Conservation (phyloP, 441 rosid genomes). For the Hura crepitans region DNA sequence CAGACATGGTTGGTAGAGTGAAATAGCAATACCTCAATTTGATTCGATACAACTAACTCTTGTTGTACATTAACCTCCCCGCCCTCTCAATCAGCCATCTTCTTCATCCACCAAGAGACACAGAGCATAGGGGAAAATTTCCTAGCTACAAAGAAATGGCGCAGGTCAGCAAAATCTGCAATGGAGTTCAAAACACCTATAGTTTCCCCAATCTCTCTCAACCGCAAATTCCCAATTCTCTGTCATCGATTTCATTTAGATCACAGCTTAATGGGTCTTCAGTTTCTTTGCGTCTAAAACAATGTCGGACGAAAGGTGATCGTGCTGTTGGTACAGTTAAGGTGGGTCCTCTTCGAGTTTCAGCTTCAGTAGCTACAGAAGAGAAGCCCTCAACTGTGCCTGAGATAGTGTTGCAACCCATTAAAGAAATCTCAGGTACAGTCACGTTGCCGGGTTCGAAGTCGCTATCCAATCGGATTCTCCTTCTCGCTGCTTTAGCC, state of each 20-base stretch:
- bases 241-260: constrained; percentile 36
- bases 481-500: constrained; percentile 88
- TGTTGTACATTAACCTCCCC: neutral
- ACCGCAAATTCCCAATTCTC: constrained; percentile 26
- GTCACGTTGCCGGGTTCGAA: constrained; percentile 88
- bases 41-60: neutral
- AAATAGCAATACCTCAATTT: constrained; percentile 2
- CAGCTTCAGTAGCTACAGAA: constrained; percentile 58
- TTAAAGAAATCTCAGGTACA: constrained; percentile 75
- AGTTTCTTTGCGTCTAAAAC: constrained; percentile 32
- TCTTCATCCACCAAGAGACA: neutral
- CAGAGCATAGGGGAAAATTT: neutral
- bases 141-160: constrained; percentile 39
- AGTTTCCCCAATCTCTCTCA: constrained; percentile 32
- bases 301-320: constrained; percentile 14
- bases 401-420: constrained; percentile 81
- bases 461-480: constrained; percentile 85
- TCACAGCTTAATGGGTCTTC: constrained; percentile 31
- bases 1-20: constrained; percentile 8
- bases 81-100: neutral
- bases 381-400: constrained; percentile 63
- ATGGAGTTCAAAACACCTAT: constrained; percentile 35
- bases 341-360: constrained; percentile 36
- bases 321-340: constrained; percentile 1
- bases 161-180: constrained; percentile 45